Percentiles rank a stretch among this genome's conserved stretches.
Evolutionary conservation across 331 rosid species (phyloP).

Genomic region (Arachis monticola): DNA sequence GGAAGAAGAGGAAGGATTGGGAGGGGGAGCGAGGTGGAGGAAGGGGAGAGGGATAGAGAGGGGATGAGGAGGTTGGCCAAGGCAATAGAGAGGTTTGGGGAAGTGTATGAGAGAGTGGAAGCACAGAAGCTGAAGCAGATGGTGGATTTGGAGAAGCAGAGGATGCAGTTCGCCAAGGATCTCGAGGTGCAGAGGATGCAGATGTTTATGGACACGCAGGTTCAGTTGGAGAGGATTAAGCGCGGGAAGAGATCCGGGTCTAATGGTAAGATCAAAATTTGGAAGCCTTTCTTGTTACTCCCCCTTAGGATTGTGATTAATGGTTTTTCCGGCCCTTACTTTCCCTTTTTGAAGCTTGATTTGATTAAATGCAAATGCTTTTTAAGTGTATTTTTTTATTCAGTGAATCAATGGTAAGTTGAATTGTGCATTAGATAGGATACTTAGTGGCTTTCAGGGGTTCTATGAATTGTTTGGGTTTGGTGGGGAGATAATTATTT

Average conservation of each 20-base stretch:
- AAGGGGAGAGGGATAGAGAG: conserved; percentile 63
- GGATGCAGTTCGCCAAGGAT: conserved; percentile 92
- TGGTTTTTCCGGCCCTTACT: neutral
- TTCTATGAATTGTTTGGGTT: conserved; percentile 21
- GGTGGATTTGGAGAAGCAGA: conserved; percentile 95
- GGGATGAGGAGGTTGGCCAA: conserved; percentile 81
- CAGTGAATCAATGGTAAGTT: conserved; percentile 22
- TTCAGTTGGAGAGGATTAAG: conserved; percentile 91
- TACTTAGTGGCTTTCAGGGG: conserved; percentile 32
- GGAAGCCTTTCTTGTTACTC: neutral
- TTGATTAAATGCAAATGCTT: conserved; percentile 26
- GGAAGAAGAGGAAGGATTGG: conserved; percentile 51
- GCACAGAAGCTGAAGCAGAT: conserved; percentile 83
- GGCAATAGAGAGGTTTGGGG: conserved; percentile 85
- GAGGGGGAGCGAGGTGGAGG: conserved; percentile 60
- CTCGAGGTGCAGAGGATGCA: conserved; percentile 90
- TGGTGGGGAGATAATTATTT: neutral
- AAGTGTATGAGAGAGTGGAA: conserved; percentile 85
- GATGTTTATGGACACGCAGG: conserved; percentile 91
- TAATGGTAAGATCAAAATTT: conserved; percentile 61
- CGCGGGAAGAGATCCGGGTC: conserved; percentile 82
- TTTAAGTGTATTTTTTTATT: conserved; percentile 28
- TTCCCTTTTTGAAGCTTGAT: conserved; percentile 25
- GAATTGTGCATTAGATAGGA: conserved; percentile 23
- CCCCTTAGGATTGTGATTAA: neutral